A percentile compares a stretch with the other conserved stretches of the same genome.
Evolutionary conservation across 345 rosid species (phyloP).

Genomic region (Aquilaria malaccensis): DNA sequence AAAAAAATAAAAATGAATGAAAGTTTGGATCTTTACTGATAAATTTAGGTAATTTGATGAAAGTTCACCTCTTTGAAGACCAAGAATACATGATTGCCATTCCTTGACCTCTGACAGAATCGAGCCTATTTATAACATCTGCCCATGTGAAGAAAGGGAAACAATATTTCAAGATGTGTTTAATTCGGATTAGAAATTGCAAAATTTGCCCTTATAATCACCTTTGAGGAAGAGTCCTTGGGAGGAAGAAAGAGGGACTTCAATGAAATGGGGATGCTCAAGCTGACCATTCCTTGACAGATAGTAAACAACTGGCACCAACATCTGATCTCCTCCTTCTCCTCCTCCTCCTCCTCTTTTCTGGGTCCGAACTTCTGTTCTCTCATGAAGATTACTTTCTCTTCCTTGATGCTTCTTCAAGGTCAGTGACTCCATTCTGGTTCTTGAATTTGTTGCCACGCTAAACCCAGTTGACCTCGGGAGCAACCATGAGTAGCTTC

Average conservation of each 20-base stretch:
- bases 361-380: constrained; percentile 21
- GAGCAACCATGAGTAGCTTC: not conserved
- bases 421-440: constrained; percentile 6
- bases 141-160: constrained; percentile 2
- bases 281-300: constrained; percentile 60
- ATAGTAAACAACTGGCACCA: constrained; percentile 51
- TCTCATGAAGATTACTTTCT: constrained; percentile 20
- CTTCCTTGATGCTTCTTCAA: constrained; percentile 13
- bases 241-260: constrained; percentile 52
- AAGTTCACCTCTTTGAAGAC: constrained; percentile 53
- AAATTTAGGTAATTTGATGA: not conserved
- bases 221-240: constrained; percentile 54
- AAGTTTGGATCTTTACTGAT: not conserved
- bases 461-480: no score
- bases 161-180: not conserved
- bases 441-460: constrained; percentile 23
- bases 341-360: constrained; percentile 23
- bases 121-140: constrained; percentile 46
- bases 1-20: not conserved
- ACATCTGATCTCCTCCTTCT: not conserved
- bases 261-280: constrained; percentile 70
- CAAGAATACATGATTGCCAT: constrained; percentile 54
- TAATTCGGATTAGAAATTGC: not conserved
- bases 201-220: constrained; percentile 1
- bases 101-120: constrained; percentile 49